Base-by-base conservation (phyloP, 2,329 filamentous ascomycete species). In the Fusarium nygamai region DNA sequence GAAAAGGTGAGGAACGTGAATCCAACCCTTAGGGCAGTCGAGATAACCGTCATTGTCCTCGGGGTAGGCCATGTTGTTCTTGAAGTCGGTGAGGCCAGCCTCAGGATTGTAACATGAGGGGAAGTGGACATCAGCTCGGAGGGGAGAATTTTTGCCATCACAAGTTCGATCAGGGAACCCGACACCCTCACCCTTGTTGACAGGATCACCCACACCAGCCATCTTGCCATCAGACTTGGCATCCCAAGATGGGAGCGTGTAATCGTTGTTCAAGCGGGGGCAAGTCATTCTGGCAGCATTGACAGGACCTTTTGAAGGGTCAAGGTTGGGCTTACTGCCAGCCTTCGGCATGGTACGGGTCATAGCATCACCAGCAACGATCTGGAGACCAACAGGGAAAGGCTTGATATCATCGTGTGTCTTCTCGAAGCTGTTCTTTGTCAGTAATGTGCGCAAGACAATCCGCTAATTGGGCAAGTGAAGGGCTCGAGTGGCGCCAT, bases 101-200 rank as follows among this genome's bases (percentile, higher is more conserved):
- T 87, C 80, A 36, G 92, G 92, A 81, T 94, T 88, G 87, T 93
- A 94, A 86, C 92, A 94, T 11, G 90, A 91, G 11, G 92, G 92
- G 83, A 94, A 93, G 85, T 92, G 92, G 46, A 93, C 83, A 74
- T 94, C 91, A 64, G 88, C 87, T 44, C 92, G 89, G 50, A 91
- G 86, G 67, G 90, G 90, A 59, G 90, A 91, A 73, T 85, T 86
- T 64, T 83, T 86, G 59, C 89, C 88, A 77, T 92, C 90, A 80
- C 93, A 95, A 78, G 91, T 88, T 80, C 88, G 86, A 79, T 91
- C 87, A 34, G 93, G 93, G 80, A 96, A 92, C n/a, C 89, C 90
- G 24, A 87, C 85, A 70, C 90, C 90, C 50, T 87, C 84, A 56
- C 88, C 89, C 74, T 86, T 74, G 83, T 91, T 89, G 78, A 80